A percentile compares a stretch with the other conserved stretches of the same genome.
These are phyloP conservation scores for Aspergillus haitiensis DNA, from an alignment of 495 filamentous ascomycete species.

Conservation along the genomic window DNA sequence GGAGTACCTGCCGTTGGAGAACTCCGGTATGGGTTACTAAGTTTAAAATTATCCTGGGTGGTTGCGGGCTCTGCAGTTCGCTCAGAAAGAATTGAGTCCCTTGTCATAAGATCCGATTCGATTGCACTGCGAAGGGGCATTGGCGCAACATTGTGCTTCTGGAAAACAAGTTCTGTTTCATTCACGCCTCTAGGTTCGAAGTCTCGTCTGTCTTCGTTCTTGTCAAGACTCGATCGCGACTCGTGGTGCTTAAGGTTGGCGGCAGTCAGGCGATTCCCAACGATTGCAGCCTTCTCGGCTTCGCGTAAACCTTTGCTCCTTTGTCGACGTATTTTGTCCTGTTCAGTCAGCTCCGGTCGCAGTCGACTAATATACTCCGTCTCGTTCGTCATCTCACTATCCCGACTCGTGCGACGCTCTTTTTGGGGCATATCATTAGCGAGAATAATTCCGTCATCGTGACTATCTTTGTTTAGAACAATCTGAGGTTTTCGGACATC, in stretches of 20 bases:
- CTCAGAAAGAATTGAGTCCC: slow-evolving; percentile 84
- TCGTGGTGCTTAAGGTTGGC: slow-evolving; percentile 66
- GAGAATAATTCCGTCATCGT: slow-evolving; percentile 58
- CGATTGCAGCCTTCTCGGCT: slow-evolving; percentile 55
- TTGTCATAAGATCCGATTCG: slow-evolving; percentile 74
- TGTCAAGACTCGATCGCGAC: slow-evolving; percentile 59
- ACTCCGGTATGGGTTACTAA: slow-evolving; percentile 57
- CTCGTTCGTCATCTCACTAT: slow-evolving; percentile 51
- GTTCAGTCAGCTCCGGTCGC: slow-evolving; percentile 50
- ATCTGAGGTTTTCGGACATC: slow-evolving; percentile 67
- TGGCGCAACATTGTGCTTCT: slow-evolving; percentile 64
- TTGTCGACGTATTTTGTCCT: slow-evolving; percentile 55
- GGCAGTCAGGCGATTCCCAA: slow-evolving; percentile 59
- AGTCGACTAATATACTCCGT: slow-evolving; percentile 46
- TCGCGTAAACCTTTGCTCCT: slow-evolving; percentile 61
- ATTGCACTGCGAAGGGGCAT: slow-evolving; percentile 87
- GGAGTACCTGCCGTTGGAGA: slow-evolving; percentile 54
- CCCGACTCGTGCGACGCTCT: slow-evolving; percentile 45
- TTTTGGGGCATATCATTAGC: slow-evolving; percentile 54
- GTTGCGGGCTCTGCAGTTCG: slow-evolving; percentile 64
- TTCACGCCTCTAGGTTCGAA: slow-evolving; percentile 52
- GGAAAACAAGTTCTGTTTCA: slow-evolving; percentile 60
- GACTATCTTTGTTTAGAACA: slow-evolving; percentile 60
- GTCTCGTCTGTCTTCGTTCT: slow-evolving; percentile 47
- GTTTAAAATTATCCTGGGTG: slow-evolving; percentile 36